Evolutionary conservation across 495 filamentous ascomycete species (phyloP).

Genomic region (Penicillium pancosmium): DNA sequence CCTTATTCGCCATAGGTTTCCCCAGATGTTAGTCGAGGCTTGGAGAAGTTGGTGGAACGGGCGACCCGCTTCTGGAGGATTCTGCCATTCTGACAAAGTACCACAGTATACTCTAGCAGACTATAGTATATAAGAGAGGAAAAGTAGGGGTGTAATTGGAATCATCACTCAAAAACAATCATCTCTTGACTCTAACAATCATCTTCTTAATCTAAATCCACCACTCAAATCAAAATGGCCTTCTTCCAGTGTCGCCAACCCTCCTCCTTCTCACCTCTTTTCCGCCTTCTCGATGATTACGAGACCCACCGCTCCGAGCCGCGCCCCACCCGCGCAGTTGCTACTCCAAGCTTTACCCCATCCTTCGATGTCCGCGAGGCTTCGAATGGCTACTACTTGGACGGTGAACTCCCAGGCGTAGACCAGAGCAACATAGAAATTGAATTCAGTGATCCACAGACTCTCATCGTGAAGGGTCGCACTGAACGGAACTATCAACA

Average conservation of each 20-base stretch:
- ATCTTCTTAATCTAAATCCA: not conserved
- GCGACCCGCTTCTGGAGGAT: conserved; percentile 21
- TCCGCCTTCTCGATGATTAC: conserved; percentile 78
- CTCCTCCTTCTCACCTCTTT: conserved; percentile 65
- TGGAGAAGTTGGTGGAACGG: conserved; percentile 18
- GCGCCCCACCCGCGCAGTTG: conserved; percentile 1
- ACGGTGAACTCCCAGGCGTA: conserved; percentile 86
- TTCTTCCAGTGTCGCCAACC: conserved; percentile 54
- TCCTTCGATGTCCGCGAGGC: conserved; percentile 82
- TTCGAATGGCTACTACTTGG: conserved; percentile 70
- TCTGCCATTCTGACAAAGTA: conserved; percentile 7
- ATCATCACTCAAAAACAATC: not conserved
- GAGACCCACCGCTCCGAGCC: conserved; percentile 49
- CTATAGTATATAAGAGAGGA: conserved; percentile 9
- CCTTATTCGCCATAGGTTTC: not conserved
- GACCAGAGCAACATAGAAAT: conserved; percentile 76
- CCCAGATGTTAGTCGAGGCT: conserved; percentile 9
- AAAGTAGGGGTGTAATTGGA: not conserved
- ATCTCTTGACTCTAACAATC: not conserved
- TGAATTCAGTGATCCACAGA: conserved; percentile 81
- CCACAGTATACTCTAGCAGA: too few relatives aligned
- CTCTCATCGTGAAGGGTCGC: conserved; percentile 71
- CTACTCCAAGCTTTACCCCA: conserved; percentile 52
- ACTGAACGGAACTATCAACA: conserved; percentile 56
- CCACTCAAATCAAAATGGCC: conserved; percentile 56